Conservation (phyloP, 83 land plant species). For the Picea mariana region DNA sequence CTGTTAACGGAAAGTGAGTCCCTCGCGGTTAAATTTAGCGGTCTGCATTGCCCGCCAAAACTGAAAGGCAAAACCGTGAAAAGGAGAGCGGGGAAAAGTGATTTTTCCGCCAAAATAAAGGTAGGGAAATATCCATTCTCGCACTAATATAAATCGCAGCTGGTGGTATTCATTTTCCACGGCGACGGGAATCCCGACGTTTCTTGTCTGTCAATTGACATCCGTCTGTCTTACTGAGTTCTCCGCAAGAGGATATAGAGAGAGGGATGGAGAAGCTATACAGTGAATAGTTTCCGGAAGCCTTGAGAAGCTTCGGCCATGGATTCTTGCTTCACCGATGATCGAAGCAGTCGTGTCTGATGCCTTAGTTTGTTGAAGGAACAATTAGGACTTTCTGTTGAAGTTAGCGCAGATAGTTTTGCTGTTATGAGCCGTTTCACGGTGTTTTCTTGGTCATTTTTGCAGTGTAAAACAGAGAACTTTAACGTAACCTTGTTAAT, state of each 20-base stretch:
- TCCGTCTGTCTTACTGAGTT: too few species aligned
- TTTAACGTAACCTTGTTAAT: too few species aligned
- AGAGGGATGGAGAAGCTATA: too few species aligned
- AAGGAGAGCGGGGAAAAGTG: conserved; percentile 9
- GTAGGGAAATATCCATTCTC: conserved; percentile 1
- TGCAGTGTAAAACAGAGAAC: not conserved
- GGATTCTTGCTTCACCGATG: not conserved
- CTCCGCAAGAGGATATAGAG: too few species aligned
- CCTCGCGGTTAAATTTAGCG: not conserved
- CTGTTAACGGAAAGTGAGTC: too few species aligned
- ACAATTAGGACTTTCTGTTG: too few species aligned
- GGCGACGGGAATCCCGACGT: too few species aligned
- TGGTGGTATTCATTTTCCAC: too few species aligned
- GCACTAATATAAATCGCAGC: too few species aligned
- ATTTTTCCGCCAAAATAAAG: conserved; percentile 9
- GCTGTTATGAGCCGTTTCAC: not conserved
- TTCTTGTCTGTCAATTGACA: too few species aligned
- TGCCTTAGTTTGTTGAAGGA: not conserved
- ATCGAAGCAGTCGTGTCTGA: not conserved
- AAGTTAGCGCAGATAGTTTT: not conserved
- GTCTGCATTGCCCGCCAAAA: conserved; percentile 7
- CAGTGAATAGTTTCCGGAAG: not conserved
- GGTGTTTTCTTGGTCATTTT: not conserved
- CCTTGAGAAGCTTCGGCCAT: not conserved
- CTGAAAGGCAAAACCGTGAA: not conserved